Evolutionary conservation across 352 stramenopile genomes (phyloP).

Genomic region (Phytophthora chlamydospora): DNA sequence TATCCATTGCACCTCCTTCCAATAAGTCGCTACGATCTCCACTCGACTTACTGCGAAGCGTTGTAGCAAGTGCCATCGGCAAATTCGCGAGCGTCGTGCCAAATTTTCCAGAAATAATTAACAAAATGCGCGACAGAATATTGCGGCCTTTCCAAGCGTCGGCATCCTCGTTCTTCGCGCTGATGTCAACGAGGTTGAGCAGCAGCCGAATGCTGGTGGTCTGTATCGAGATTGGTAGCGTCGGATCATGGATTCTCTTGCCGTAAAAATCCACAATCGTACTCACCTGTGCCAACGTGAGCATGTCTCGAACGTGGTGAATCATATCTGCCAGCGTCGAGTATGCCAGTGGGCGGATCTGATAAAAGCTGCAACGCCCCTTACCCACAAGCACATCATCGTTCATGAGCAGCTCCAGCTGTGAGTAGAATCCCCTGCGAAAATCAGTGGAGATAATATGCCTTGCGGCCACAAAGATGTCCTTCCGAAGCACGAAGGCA

Average conservation of each 20-base stretch:
- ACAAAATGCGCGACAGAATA: slow-evolving; percentile 90
- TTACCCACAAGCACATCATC: slow-evolving; percentile 95
- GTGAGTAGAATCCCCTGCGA: slow-evolving; percentile 94
- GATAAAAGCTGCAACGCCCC: slow-evolving; percentile 80
- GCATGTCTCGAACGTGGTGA: slow-evolving; percentile 95
- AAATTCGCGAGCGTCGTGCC: slow-evolving; percentile 84
- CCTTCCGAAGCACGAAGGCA: slow-evolving; percentile 94
- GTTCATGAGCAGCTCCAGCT: slow-evolving; percentile 96
- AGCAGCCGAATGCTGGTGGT: slow-evolving; percentile 95
- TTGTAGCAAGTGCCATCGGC: slow-evolving; percentile 66
- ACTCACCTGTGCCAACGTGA: slow-evolving; percentile 95
- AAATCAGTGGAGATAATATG: slow-evolving; percentile 99
- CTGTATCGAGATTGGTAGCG: slow-evolving; percentile 95
- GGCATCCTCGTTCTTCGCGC: slow-evolving; percentile 94
- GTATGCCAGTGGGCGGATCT: slow-evolving; percentile 95
- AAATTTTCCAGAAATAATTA: slow-evolving; percentile 96
- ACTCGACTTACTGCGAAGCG: slow-evolving; percentile 45
- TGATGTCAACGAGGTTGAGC: slow-evolving; percentile 97
- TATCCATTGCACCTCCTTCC: slow-evolving; percentile 88
- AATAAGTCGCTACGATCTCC: slow-evolving; percentile 69
- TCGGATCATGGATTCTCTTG: slow-evolving; percentile 93
- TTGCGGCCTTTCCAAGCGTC: slow-evolving; percentile 90
- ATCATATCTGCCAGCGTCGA: slow-evolving; percentile 98
- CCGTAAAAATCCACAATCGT: slow-evolving; percentile 95
- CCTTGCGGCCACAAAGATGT: slow-evolving; percentile 95